Evolutionary conservation across 78 protist species (phyloP), one percentile per base, ranked within the genome.

Genomic region (Anaeramoeba ignava): DNA sequence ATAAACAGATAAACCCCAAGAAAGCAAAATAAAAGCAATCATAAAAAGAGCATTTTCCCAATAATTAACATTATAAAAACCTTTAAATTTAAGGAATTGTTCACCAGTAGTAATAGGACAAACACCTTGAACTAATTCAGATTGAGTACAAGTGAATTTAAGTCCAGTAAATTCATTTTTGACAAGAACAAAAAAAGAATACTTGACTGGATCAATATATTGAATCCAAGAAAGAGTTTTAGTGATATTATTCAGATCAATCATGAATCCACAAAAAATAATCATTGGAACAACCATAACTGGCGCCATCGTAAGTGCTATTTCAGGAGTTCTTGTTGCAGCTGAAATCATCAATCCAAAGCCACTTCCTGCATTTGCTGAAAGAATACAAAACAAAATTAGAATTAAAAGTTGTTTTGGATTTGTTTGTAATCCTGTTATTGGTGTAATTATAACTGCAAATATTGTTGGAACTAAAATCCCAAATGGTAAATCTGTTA

Each of bases 401-500:
- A 54, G 17, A 54, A 54, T 54, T 8, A 54, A 54, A 54, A 54
- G 17, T 8, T 8, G 36, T 8, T 17, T 17, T 17, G 36, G 17
- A 54, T 54, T 17, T 54, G 8, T 54, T 54, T 17, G 8, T 54
- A 54, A 54, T 17, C 17, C 17, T 27, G 82, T 38, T 88, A 85
- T 81, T 1, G 8, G 42, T 36, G 68, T 85, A 33, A 78, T 40
- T 36, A 85, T 67, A 41, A 37, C 40, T 39, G 54, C 8, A 40
- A 31, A 89, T 27, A 89, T 33, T 34, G 41, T 78, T 27, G 88
- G 87, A 33, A 82, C 1, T 78, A 85, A 38, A 34, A 89, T 3
- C 1, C 12, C 3, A 33, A 86, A 3, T 0, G 91, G 91, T 1
- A 82, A 2, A 31, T 84, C 87, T 31, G 82, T 3, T 40, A 89